These are phyloP conservation scores for Austroboletus novae-zelandiae DNA, from an alignment of 1,284 basidiomycete genomes.

Conservation along the genomic window DNA sequence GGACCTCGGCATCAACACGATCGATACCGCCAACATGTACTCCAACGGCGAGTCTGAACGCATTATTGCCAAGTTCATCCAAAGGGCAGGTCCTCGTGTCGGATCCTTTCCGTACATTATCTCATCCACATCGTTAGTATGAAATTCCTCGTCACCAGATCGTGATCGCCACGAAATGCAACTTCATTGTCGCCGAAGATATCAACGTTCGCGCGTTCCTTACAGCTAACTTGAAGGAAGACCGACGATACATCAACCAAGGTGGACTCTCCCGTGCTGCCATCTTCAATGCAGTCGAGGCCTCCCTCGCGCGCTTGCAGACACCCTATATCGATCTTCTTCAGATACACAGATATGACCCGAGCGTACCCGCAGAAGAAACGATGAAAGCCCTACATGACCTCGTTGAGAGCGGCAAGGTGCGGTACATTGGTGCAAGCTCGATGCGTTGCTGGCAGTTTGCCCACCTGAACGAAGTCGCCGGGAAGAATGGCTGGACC, in stretches of 20 bases:
- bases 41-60: conserved; percentile 49
- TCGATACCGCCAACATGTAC: conserved; percentile 60
- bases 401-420: conserved; percentile 41
- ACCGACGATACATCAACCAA: conserved; percentile 43
- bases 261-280: conserved; percentile 41
- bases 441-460: conserved; percentile 46
- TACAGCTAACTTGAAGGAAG: conserved; percentile 11
- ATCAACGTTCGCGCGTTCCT: not conserved
- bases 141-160: conserved; percentile 55
- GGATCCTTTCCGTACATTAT: not conserved
- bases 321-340: conserved; percentile 48
- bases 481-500: conserved; percentile 36
- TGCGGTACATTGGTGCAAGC: conserved; percentile 45
- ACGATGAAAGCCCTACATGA: conserved; percentile 49
- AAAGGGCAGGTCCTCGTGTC: conserved; percentile 30
- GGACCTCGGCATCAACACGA: conserved; percentile 44
- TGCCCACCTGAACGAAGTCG: conserved; percentile 40
- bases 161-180: conserved; percentile 45
- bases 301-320: conserved; percentile 40
- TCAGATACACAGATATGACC: conserved; percentile 44
- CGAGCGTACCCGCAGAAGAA: conserved; percentile 36
- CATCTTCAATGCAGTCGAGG: conserved; percentile 47
- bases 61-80: conserved; percentile 52
- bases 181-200: conserved; percentile 20
- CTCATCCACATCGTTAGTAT: conserved; percentile 31